Evolutionary conservation across 192 early-diverging fungal species (phyloP), one percentile per base, ranked within the genome.

Genomic region (Pilobolus umbonatus): DNA sequence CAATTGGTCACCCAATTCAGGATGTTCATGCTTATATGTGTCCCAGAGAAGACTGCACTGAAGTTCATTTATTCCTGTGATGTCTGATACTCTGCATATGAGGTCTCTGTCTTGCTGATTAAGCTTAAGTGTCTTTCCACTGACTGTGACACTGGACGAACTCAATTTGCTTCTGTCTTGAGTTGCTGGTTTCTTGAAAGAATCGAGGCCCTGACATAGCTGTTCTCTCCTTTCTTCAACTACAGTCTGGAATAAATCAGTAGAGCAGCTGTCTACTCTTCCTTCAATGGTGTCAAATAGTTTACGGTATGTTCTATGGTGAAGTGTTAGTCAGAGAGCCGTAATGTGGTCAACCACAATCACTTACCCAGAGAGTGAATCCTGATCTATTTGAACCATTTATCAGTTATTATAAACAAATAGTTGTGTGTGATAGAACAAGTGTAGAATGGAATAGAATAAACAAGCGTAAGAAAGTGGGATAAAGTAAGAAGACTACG

Each of bases 41-140:
- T 63, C 42, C 48, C 61, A 62, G 19, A 69, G 17, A n/a, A 22
- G 21, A 7, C 60, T 61, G 45, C 60, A 62, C 32, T 75, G 73
- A 25, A 62, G 26, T 64, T 78, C 76, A 28, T 78, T 64, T 36
- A 78, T 36, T 24, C 71, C 57, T 50, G 69, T 55, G 5, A 39
- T 39, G 43, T 73, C 71, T 17, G 73, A 73, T 12, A 78, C 36
- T 36, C 51, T 62, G 30, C 62, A 67, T 10, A 74, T 61, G 22
- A 78, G 44, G n/a, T 67, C 74, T 36, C 65, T 50, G 43, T 78
- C 71, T 12, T 57, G 29, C 5, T 61, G 65, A 0, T 62, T 61
- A 51, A 69, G 64, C 24, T 72, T 65, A 36, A 62, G 46, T 12
- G 61, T 55, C 59, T 68, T 58, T 31, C 69, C 72, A 25, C 38